A percentile compares a stretch with the other conserved stretches of the same genome.
Evolutionary conservation across 768 basidiomycete genomes (phyloP).

Genomic region (Lactarius indigo): DNA sequence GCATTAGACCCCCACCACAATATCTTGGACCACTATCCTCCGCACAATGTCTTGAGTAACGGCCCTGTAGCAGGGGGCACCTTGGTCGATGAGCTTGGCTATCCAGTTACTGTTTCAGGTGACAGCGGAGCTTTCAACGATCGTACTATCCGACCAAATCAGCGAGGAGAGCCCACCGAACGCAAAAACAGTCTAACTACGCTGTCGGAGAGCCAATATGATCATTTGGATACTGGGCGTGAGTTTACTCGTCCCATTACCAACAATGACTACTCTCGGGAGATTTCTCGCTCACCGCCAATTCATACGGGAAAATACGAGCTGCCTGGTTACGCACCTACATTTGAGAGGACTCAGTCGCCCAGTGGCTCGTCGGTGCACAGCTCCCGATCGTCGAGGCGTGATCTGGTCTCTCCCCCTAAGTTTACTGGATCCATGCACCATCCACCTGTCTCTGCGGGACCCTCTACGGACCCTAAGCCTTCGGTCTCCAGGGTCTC

Average conservation of each 20-base stretch:
- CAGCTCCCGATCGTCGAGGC: constrained; percentile 15
- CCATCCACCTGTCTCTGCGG: constrained; percentile 27
- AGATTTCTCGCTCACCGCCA: constrained; percentile 7
- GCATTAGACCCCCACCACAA: constrained; percentile 1
- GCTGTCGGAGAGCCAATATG: neutral
- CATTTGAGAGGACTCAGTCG: constrained; percentile 15
- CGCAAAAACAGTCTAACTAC: neutral
- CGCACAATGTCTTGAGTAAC: neutral
- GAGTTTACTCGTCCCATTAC: neutral
- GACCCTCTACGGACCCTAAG: constrained; percentile 24
- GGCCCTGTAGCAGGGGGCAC: neutral
- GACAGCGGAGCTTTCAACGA: neutral
- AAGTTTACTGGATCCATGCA: constrained; percentile 21
- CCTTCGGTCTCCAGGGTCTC: constrained; percentile 23
- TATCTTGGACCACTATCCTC: neutral
- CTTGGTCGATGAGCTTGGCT: neutral
- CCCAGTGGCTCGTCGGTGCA: constrained; percentile 19
- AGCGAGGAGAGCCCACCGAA: neutral
- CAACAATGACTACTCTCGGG: neutral
- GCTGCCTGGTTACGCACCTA: neutral
- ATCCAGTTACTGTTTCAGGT: neutral
- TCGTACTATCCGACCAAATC: neutral
- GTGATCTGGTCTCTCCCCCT: constrained; percentile 16
- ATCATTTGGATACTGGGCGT: neutral
- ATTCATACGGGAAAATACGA: constrained; percentile 1